These are phyloP conservation scores for Hanseniaspora guilliermondii DNA, from an alignment of 805 yeast species.

Conservation along the genomic window DNA sequence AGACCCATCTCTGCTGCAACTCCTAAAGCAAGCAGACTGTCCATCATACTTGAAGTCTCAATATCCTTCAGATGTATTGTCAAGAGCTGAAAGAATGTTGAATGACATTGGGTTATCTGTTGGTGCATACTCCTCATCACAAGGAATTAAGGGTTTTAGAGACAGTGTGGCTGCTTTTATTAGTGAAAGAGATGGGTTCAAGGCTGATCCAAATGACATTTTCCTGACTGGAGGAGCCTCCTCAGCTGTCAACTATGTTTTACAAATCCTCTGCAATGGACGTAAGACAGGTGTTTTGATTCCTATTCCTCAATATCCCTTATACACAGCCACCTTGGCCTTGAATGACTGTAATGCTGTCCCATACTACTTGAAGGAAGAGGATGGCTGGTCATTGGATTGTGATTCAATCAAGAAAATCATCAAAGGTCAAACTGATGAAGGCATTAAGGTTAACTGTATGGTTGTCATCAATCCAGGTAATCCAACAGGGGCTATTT, in stretches of 20 bases:
- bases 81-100: conserved; percentile 54
- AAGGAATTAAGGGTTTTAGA: conserved; percentile 67
- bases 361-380: conserved; percentile 78
- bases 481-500: conserved; percentile 90
- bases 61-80: conserved; percentile 55
- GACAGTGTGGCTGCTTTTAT: conserved; percentile 74
- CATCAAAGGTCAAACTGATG: conserved; percentile 35
- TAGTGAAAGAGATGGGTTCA: conserved; percentile 60
- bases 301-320: conserved; percentile 97
- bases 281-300: conserved; percentile 67
- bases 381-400: conserved; percentile 71
- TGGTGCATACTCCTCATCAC: conserved; percentile 92
- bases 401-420: conserved; percentile 48
- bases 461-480: conserved; percentile 95
- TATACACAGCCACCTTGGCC: conserved; percentile 89
- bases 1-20: conserved; percentile 54
- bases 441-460: conserved; percentile 57
- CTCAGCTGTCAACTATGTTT: conserved; percentile 70
- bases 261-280: conserved; percentile 58
- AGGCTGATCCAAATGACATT: conserved; percentile 56
- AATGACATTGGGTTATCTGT: conserved; percentile 56
- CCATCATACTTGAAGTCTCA: conserved; percentile 21
- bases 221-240: conserved; percentile 92
- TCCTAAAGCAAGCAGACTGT: conserved; percentile 22
- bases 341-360: conserved; percentile 70